phyloP scores from a whole-genome alignment of 176 grass and related monocot genomes.

The Oryza officinalis region DNA sequence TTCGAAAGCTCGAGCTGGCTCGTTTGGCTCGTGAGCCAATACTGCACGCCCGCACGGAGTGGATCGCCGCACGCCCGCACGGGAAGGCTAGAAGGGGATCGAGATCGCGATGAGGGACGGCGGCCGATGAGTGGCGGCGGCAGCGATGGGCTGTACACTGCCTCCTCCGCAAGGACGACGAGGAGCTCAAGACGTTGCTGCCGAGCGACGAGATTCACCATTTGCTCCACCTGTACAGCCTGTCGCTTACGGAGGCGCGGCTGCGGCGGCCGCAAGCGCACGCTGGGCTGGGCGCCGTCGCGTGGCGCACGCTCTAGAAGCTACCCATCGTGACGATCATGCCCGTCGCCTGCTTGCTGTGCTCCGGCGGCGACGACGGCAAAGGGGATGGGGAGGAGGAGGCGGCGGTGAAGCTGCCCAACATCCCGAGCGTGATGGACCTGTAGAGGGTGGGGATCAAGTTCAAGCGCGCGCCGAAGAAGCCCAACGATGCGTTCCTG shows the following conservation, averaged over 20 bases:
- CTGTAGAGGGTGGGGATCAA: conserved; percentile 18
- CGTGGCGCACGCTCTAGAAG: neutral
- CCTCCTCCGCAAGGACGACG: conserved; percentile 7
- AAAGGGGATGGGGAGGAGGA: neutral
- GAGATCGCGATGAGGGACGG: too few relatives aligned
- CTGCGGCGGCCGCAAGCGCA: neutral
- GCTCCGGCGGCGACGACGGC: neutral
- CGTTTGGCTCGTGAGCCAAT: too few relatives aligned
- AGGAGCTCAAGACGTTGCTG: neutral
- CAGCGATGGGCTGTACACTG: too few relatives aligned
- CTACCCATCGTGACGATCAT: neutral
- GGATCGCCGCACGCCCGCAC: too few relatives aligned
- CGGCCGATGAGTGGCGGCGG: too few relatives aligned
- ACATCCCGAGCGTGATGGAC: conserved; percentile 7
- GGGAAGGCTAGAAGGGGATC: too few relatives aligned
- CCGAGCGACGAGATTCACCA: neutral
- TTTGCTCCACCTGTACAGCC: neutral
- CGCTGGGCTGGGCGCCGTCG: neutral
- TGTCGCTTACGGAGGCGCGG: neutral
- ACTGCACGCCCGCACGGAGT: too few relatives aligned
- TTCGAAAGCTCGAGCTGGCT: too few relatives aligned
- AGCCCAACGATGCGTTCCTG: neutral
- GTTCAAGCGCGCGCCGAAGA: neutral
- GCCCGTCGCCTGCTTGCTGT: conserved; percentile 15
- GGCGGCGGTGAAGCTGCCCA: neutral